A percentile compares a stretch with the other conserved stretches of the same genome.
Conservation (phyloP, 2,329 filamentous ascomycete genomes). For the Aspergillus udagawae region DNA sequence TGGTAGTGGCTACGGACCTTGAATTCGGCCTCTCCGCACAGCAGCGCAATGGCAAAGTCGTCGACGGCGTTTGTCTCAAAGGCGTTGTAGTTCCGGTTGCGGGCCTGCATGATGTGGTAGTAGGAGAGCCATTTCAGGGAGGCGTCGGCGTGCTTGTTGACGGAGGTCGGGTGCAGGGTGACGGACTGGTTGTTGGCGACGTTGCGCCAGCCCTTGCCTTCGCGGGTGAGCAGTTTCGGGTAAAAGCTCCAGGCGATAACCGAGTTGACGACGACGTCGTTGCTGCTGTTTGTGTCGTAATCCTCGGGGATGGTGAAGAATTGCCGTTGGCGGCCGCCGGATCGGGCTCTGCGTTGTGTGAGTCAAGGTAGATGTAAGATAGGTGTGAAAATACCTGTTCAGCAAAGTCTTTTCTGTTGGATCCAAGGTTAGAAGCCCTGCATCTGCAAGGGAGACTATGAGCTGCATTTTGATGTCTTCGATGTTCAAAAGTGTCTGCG, state of each 20-base stretch:
- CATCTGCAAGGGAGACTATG: conserved; percentile 77
- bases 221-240: conserved; percentile 80
- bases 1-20: conserved; percentile 53
- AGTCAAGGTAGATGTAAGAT: conserved; percentile 1
- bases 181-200: conserved; percentile 90
- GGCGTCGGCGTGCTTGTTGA: conserved; percentile 65
- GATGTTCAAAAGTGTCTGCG: conserved; percentile 85
- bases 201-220: conserved; percentile 84
- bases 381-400: conserved; percentile 48
- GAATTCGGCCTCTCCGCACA: conserved; percentile 85
- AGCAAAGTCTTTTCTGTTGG: conserved; percentile 67
- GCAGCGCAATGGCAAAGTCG: conserved; percentile 74
- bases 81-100: conserved; percentile 74
- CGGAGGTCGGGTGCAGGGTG: conserved; percentile 78
- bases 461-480: conserved; percentile 95
- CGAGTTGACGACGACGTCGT: conserved; percentile 73
- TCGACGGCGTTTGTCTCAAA: conserved; percentile 81
- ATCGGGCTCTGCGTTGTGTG: conserved; percentile 49
- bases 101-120: conserved; percentile 95
- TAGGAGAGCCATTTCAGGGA: conserved; percentile 79
- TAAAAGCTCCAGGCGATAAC: conserved; percentile 95
- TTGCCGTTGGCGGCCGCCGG: conserved; percentile 61
- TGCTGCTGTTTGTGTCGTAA: conserved; percentile 71
- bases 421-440: conserved; percentile 73
- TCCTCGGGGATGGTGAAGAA: conserved; percentile 81